Evolutionary conservation across 2,329 filamentous ascomycete genomes (phyloP).

Genomic region (Fusarium oligoseptatum): DNA sequence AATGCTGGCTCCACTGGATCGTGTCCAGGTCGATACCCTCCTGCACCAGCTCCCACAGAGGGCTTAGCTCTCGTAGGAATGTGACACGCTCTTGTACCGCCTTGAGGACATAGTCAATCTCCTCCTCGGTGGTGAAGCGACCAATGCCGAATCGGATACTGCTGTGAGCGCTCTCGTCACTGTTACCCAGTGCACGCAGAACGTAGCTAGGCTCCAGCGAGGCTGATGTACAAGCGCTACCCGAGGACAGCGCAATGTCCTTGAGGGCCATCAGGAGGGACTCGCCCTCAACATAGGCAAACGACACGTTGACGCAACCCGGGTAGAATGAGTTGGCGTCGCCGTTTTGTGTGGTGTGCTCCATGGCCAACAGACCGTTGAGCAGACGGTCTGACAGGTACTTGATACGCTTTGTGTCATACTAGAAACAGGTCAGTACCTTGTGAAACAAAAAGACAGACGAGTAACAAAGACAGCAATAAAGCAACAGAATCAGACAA

Average conservation of each 20-base stretch:
- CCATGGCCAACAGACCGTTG: slow-evolving; percentile 85
- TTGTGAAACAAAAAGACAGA: slow-evolving; percentile 20
- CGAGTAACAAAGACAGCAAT: background rate
- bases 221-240: slow-evolving; percentile 96
- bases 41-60: slow-evolving; percentile 97
- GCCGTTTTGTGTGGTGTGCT: slow-evolving; percentile 93
- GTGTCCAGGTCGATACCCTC: slow-evolving; percentile 95
- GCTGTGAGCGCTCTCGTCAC: slow-evolving; percentile 96
- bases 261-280: slow-evolving; percentile 98
- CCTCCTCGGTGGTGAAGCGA: slow-evolving; percentile 92
- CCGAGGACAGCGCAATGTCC: slow-evolving; percentile 96
- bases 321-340: slow-evolving; percentile 88
- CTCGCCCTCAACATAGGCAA: slow-evolving; percentile 98
- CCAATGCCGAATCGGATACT: slow-evolving; percentile 98
- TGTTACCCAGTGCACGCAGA: slow-evolving; percentile 91
- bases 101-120: slow-evolving; percentile 98
- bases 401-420: slow-evolving; percentile 89
- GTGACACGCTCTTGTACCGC: slow-evolving; percentile 91
- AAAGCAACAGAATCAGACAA: slow-evolving; percentile 66
- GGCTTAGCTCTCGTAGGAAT: slow-evolving; percentile 94
- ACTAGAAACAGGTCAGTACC: slow-evolving; percentile 67
- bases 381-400: slow-evolving; percentile 85
- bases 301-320: slow-evolving; percentile 97
- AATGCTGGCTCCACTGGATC: slow-evolving; percentile 99
- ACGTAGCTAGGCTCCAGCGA: slow-evolving; percentile 98